Conservation (phyloP, 2,329 filamentous ascomycete genomes). For the Sphaerulina populicola region DNA sequence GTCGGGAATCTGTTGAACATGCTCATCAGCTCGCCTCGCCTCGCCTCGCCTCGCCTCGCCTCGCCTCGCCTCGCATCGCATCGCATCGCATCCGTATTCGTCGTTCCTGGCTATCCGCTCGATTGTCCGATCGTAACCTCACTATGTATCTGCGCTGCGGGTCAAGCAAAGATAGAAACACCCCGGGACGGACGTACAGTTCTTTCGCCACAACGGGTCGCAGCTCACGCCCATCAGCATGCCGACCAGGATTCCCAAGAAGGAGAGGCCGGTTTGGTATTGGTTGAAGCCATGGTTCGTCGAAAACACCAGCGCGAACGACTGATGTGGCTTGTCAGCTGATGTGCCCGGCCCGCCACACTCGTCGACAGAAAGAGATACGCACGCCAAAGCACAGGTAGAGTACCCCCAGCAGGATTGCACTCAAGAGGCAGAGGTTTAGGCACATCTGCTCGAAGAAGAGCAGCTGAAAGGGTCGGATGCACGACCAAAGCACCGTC, state of each 20-base stretch:
- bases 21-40: neutral
- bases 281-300: slow-evolving; percentile 66
- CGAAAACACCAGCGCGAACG: slow-evolving; percentile 71
- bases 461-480: slow-evolving; percentile 68
- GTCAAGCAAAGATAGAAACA: neutral
- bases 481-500: slow-evolving; percentile 46
- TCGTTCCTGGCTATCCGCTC: neutral
- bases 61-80: too few species aligned
- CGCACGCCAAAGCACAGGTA: slow-evolving; percentile 73
- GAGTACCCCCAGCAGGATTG: slow-evolving; percentile 75
- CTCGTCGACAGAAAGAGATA: slow-evolving; percentile 1
- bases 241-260: slow-evolving; percentile 59
- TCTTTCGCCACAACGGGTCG: slow-evolving; percentile 58
- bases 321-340: slow-evolving; percentile 8
- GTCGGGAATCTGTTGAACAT: slow-evolving; percentile 27
- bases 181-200: slow-evolving; percentile 33
- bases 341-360: neutral
- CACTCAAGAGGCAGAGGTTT: slow-evolving; percentile 71
- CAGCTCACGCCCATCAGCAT: slow-evolving; percentile 57
- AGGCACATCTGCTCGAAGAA: slow-evolving; percentile 69
- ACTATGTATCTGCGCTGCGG: slow-evolving; percentile 13
- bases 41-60: too few species aligned
- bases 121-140: too few species aligned
- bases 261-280: slow-evolving; percentile 72
- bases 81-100: neutral